Evolutionary conservation across 2,329 filamentous ascomycete genomes (phyloP).

Genomic region (Cladobotryum mycophilum): DNA sequence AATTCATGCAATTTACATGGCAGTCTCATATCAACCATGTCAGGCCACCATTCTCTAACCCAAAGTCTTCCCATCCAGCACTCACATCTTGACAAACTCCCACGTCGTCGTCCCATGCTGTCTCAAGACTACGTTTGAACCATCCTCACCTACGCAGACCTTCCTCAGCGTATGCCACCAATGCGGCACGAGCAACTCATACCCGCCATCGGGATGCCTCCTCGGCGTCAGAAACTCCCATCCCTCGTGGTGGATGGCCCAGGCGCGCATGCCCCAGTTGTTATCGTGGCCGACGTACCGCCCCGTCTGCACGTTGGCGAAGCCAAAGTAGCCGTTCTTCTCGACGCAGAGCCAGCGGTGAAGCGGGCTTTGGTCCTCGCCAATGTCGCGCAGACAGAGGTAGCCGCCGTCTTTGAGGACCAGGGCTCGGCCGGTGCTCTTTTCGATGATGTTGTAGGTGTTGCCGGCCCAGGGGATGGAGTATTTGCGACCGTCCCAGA

Average conservation of each 20-base stretch:
- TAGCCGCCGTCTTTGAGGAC: slow-evolving; percentile 2
- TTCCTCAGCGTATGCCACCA: slow-evolving; percentile 9
- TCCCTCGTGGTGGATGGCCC: not conserved
- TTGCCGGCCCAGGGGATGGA: slow-evolving; percentile 15
- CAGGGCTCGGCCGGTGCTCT: slow-evolving; percentile 7
- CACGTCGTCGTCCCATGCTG: slow-evolving; percentile 9
- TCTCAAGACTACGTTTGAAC: not conserved
- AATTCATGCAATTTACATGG: too few relatives aligned
- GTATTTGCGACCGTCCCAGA: not conserved
- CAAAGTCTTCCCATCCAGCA: too few relatives aligned
- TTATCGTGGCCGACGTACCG: slow-evolving; percentile 11
- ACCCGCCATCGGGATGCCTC: slow-evolving; percentile 10
- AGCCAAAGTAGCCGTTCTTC: slow-evolving; percentile 11
- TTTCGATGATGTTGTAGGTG: slow-evolving; percentile 15
- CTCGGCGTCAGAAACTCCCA: slow-evolving; percentile 8
- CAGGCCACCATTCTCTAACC: too few relatives aligned
- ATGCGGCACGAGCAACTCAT: slow-evolving; percentile 11
- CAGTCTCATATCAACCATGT: too few relatives aligned
- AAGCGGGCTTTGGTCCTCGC: not conserved
- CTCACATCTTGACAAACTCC: slow-evolving; percentile 8
- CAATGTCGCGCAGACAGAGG: slow-evolving; percentile 1
- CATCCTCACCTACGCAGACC: not conserved
- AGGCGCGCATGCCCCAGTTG: not conserved
- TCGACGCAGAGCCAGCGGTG: slow-evolving; percentile 11
- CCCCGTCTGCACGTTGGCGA: slow-evolving; percentile 4